Conservation (phyloP, 1,139 yeast species). For the Kodamaea sp. region DNA sequence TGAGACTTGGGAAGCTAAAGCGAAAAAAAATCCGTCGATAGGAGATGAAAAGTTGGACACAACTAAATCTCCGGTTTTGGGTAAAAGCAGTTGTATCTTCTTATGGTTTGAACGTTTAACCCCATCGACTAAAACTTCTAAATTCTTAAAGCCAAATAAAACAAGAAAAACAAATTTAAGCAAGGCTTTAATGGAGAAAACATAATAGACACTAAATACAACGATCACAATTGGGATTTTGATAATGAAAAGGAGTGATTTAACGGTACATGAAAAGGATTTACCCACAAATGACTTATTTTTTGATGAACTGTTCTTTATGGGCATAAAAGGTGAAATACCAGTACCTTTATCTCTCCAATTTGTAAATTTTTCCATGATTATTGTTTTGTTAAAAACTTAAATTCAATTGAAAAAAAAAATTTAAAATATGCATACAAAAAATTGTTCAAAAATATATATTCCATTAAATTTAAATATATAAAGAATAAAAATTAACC, state of each 20-base stretch:
- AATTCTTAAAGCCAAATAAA: conserved; percentile 25
- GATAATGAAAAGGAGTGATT: conserved; percentile 20
- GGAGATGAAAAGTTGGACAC: conserved; percentile 57
- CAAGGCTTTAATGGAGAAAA: conserved; percentile 9
- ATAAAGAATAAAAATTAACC: conserved; percentile 10
- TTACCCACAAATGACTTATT: conserved; percentile 7
- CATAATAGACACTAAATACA: conserved; percentile 7
- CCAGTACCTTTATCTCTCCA: conserved; percentile 83
- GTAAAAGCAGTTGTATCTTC: conserved; percentile 33
- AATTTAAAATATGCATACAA: not conserved
- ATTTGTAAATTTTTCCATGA: conserved; percentile 70
- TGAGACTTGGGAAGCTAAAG: conserved; percentile 24
- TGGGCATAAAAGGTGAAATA: conserved; percentile 72
- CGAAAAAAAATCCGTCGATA: conserved; percentile 45
- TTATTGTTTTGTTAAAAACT: not conserved
- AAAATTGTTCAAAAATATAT: conserved; percentile 4
- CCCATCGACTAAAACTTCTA: conserved; percentile 51
- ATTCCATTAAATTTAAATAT: conserved; percentile 1
- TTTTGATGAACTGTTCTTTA: conserved; percentile 11
- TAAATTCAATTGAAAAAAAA: not conserved
- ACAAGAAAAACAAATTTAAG: conserved; percentile 9
- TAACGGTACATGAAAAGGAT: conserved; percentile 10
- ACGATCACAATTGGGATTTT: conserved; percentile 22
- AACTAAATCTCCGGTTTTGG: conserved; percentile 41
- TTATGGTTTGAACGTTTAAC: conserved; percentile 41